Conservation (phyloP, 2,329 filamentous ascomycete species). For the Chaetothyriales sp. region DNA sequence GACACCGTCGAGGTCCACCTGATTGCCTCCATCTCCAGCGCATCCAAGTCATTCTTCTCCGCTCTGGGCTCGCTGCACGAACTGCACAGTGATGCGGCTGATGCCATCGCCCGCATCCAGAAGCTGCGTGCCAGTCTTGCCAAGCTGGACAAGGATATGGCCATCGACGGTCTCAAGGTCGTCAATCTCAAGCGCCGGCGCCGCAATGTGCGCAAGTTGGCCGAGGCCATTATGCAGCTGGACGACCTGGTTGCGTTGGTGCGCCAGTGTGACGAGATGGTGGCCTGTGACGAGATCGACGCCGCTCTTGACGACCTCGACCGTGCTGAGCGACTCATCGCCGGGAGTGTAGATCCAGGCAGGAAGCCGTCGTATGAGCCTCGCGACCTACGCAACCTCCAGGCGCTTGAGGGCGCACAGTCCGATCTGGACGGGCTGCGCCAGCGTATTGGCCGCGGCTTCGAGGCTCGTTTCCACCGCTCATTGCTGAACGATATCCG, state of each 20-base stretch:
- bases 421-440: conserved; percentile 62
- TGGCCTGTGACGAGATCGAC: conserved; percentile 72
- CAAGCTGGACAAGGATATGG: conserved; percentile 73
- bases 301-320: conserved; percentile 65
- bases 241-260: conserved; percentile 62
- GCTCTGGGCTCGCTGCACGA: conserved; percentile 82
- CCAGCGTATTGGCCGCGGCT: conserved; percentile 70
- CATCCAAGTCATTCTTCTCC: conserved; percentile 91
- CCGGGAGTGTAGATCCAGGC: conserved; percentile 34
- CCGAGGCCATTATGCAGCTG: conserved; percentile 70
- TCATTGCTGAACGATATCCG: conserved; percentile 66
- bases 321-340: conserved; percentile 61
- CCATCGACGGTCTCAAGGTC: conserved; percentile 67
- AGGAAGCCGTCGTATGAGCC: conserved; percentile 17
- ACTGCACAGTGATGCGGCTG: conserved; percentile 78
- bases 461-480: conserved; percentile 64
- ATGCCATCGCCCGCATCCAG: conserved; percentile 79
- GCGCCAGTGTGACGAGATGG: conserved; percentile 59
- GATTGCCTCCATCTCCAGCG: conserved; percentile 88
- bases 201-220: conserved; percentile 71
- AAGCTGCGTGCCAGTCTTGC: conserved; percentile 62
- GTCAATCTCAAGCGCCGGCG: conserved; percentile 66
- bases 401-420: conserved; percentile 64
- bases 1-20: conserved; percentile 96
- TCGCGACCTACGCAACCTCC: conserved; percentile 57